Evolutionary conservation across 1,139 yeast species (phyloP).

Genomic region (Candida glucosophila): DNA sequence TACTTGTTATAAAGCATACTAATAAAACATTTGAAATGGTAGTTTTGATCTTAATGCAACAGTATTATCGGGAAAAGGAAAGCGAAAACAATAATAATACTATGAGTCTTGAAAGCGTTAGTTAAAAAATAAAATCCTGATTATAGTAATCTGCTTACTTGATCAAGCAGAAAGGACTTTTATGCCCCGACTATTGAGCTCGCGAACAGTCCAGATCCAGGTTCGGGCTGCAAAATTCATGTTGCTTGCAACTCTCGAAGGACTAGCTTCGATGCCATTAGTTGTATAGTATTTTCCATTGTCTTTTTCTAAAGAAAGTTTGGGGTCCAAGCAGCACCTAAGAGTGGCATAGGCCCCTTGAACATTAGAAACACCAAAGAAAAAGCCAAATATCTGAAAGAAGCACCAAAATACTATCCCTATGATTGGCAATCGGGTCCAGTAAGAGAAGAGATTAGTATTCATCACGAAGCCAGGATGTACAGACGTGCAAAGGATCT

Average conservation of each 20-base stretch:
- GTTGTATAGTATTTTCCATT: conserved; percentile 27
- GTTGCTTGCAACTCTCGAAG: conserved; percentile 53
- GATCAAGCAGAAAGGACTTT: too few relatives aligned
- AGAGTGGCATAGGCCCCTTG: conserved; percentile 65
- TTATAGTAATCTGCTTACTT: too few relatives aligned
- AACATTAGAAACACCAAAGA: conserved; percentile 65
- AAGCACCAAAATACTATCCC: conserved; percentile 65
- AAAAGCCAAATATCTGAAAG: conserved; percentile 57
- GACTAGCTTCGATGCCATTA: conserved; percentile 22
- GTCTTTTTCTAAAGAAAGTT: conserved; percentile 24
- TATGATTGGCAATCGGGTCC: conserved; percentile 69
- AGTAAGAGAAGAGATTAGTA: conserved; percentile 64
- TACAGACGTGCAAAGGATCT: conserved; percentile 55
- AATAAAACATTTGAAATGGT: too few relatives aligned
- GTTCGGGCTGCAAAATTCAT: conserved; percentile 58
- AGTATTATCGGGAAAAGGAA: too few relatives aligned
- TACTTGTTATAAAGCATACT: too few relatives aligned
- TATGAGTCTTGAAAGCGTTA: too few relatives aligned
- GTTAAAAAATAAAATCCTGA: too few relatives aligned
- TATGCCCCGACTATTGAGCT: conserved; percentile 44
- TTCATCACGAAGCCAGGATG: conserved; percentile 86
- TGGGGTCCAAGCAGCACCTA: conserved; percentile 53
- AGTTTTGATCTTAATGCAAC: too few relatives aligned
- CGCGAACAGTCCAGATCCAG: conserved; percentile 78
- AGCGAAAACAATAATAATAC: too few relatives aligned